A percentile compares a stretch with the other conserved stretches of the same genome.
Evolutionary conservation across 2,329 filamentous ascomycete genomes (phyloP).

Genomic region (Furcasterigmium sp.): DNA sequence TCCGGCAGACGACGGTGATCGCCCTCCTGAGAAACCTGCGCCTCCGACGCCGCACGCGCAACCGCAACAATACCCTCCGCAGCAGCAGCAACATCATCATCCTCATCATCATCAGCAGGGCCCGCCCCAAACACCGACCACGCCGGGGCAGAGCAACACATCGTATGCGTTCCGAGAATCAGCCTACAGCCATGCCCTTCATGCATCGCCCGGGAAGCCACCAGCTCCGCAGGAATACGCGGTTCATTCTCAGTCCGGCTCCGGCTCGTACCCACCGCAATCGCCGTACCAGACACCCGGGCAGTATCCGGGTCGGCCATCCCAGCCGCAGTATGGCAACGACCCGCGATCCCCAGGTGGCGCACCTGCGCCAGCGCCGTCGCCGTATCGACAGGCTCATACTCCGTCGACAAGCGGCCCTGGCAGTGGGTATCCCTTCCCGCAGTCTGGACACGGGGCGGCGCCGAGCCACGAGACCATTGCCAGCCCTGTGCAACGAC

Average conservation of each 20-base stretch:
- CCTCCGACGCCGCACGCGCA: conserved; percentile 21
- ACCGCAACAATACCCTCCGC: conserved; percentile 11
- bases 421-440: conserved; percentile 45
- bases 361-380: conserved; percentile 35
- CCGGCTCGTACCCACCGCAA: conserved; percentile 29
- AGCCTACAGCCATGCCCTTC: conserved; percentile 22
- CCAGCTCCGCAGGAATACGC: conserved; percentile 38
- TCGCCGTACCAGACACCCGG: conserved; percentile 32
- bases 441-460: conserved; percentile 27
- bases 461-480: conserved; percentile 27
- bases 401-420: conserved; percentile 36
- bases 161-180: conserved; percentile 46
- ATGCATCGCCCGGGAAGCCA: conserved; percentile 43
- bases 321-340: conserved; percentile 33
- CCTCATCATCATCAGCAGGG: conserved; percentile 16
- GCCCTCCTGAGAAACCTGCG: conserved; percentile 9
- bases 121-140: conserved; percentile 15
- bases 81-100: conserved; percentile 23
- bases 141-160: conserved; percentile 31
- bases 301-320: conserved; percentile 37
- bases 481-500: conserved; percentile 45
- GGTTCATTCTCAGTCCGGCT: conserved; percentile 15
- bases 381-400: conserved; percentile 45
- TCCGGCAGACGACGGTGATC: conserved; percentile 40
- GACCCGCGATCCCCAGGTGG: conserved; percentile 47